These are phyloP conservation scores for Calendula officinalis DNA, from an alignment of 129 eudicot species.

Conservation along the genomic window DNA sequence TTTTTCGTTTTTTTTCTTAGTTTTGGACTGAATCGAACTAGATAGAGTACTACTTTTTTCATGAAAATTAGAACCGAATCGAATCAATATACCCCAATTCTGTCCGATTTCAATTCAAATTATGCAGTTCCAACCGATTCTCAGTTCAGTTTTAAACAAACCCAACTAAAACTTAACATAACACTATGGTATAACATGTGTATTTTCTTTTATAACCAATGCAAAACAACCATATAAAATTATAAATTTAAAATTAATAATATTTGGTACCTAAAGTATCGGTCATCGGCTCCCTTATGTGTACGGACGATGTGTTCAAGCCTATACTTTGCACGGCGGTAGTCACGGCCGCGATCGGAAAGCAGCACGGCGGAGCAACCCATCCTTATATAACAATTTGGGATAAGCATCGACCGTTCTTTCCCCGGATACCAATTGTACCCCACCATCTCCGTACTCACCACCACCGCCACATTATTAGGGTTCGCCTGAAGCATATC, in stretches of 20 bases:
- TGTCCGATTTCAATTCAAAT: too few species aligned
- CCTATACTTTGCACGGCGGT: background rate
- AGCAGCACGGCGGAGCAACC: background rate
- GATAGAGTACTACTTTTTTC: too few species aligned
- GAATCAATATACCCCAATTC: too few species aligned
- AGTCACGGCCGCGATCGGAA: background rate
- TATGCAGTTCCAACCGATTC: too few species aligned
- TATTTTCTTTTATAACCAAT: too few species aligned
- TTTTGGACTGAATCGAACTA: too few species aligned
- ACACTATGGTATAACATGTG: too few species aligned
- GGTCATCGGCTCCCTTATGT: constrained; percentile 75
- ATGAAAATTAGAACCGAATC: too few species aligned
- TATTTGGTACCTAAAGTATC: constrained; percentile 57
- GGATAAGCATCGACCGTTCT: background rate
- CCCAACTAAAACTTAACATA: too few species aligned
- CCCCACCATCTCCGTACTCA: background rate
- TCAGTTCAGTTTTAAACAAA: too few species aligned
- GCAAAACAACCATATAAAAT: too few species aligned
- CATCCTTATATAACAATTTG: background rate
- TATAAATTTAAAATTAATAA: background rate
- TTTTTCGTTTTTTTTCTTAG: too few species aligned
- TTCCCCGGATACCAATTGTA: background rate
- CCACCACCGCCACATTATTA: background rate
- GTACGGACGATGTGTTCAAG: background rate
- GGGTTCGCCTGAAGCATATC: background rate